Evolutionary conservation across 768 basidiomycete species (phyloP).

Genomic region (Punctularia strigosozonata): DNA sequence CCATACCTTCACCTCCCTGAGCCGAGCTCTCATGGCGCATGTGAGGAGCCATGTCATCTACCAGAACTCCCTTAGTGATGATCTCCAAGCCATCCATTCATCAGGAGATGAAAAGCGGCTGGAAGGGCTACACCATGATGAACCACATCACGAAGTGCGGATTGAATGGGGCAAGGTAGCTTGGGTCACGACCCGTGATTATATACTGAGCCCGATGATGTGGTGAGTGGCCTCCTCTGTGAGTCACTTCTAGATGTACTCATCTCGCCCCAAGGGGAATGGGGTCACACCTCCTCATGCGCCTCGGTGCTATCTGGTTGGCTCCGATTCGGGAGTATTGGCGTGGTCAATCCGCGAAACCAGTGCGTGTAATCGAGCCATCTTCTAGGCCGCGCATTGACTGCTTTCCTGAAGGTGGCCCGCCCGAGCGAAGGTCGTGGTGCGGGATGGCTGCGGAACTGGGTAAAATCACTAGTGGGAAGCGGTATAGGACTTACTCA

Average conservation of each 20-base stretch:
- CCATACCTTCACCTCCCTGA: slow-evolving; percentile 39
- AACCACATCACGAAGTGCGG: too few relatives aligned
- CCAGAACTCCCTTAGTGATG: slow-evolving; percentile 14
- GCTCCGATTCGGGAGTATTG: slow-evolving; percentile 21
- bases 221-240: slow-evolving; percentile 33
- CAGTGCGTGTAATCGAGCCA: too few relatives aligned
- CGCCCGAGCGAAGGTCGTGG: slow-evolving; percentile 23
- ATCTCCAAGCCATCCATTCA: slow-evolving; percentile 17
- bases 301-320: not conserved
- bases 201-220: slow-evolving; percentile 52
- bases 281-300: too few relatives aligned
- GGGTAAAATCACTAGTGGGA: too few relatives aligned
- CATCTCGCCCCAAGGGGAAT: too few relatives aligned
- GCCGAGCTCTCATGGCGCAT: too few relatives aligned
- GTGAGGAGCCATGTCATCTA: slow-evolving; percentile 7
- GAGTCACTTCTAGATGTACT: not conserved
- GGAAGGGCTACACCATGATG: slow-evolving; percentile 19
- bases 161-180: slow-evolving; percentile 47
- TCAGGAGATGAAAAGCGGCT: slow-evolving; percentile 11
- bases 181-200: slow-evolving; percentile 59
- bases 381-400: slow-evolving; percentile 29
- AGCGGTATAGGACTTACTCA: too few relatives aligned
- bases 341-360: too few relatives aligned
- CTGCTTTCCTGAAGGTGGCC: slow-evolving; percentile 4
- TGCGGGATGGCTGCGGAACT: slow-evolving; percentile 29